Percentiles rank a stretch among this genome's conserved stretches.
These are phyloP conservation scores for Monosporascus sp. DNA, from an alignment of 2,329 filamentous ascomycete species.

Conservation along the genomic window DNA sequence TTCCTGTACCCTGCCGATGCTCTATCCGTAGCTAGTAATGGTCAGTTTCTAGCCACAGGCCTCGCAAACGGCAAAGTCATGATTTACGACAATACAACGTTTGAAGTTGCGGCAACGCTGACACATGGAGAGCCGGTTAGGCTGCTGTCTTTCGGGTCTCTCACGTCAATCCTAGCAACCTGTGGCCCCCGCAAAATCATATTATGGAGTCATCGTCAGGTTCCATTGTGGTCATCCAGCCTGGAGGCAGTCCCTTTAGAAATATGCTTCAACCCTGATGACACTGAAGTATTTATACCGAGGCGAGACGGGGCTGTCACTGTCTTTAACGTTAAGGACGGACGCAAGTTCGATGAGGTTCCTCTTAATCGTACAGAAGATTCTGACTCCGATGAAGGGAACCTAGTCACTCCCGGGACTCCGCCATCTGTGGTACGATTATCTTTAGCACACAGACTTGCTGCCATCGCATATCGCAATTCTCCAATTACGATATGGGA, in stretches of 20 bases:
- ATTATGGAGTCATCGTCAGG: background rate
- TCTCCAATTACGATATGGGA: conserved; percentile 1
- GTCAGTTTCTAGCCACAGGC: background rate
- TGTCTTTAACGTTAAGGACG: background rate
- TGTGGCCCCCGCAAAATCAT: background rate
- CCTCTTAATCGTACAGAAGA: background rate
- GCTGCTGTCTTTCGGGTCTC: background rate
- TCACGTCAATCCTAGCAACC: background rate
- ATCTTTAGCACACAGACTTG: background rate
- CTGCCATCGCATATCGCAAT: conserved; percentile 1
- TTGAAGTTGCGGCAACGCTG: background rate
- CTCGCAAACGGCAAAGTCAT: background rate
- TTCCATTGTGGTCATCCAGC: background rate
- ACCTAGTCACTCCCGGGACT: background rate
- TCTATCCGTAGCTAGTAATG: background rate
- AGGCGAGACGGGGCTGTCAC: background rate
- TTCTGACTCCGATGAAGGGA: conserved; percentile 2
- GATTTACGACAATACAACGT: background rate
- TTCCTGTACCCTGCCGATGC: background rate
- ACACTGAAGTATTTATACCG: background rate
- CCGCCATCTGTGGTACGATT: background rate
- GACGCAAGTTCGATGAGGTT: background rate
- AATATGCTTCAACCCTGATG: background rate
- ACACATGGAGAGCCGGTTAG: background rate
- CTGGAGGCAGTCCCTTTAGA: background rate